These are phyloP conservation scores for Aspergillus neoniger DNA, from an alignment of 2,329 filamentous ascomycete species.

Conservation along the genomic window DNA sequence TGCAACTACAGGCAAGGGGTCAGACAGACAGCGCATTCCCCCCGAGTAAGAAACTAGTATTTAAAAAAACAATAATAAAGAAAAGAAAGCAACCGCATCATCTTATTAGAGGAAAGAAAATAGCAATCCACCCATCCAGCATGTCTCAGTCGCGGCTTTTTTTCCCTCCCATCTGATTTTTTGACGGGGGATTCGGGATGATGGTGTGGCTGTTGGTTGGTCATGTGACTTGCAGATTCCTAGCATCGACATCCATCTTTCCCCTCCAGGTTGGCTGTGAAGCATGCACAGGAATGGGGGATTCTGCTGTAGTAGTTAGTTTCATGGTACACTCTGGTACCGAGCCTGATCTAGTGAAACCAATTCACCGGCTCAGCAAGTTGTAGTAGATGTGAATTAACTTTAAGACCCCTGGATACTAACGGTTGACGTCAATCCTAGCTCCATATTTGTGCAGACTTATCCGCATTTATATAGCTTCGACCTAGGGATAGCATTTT, in stretches of 20 bases:
- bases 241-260: background rate
- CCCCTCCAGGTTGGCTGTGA: background rate
- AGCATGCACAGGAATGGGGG: background rate
- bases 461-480: slow-evolving; percentile 3
- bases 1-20: slow-evolving; percentile 3
- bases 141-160: background rate
- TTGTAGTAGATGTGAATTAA: background rate
- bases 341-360: background rate
- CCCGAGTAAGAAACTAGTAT: background rate
- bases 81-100: background rate
- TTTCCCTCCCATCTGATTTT: background rate
- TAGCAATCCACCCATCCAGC: background rate
- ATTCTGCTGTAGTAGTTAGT: background rate
- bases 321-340: background rate
- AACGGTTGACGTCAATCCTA: slow-evolving; percentile 5
- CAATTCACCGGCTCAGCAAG: background rate
- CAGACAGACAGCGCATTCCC: background rate
- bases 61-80: background rate
- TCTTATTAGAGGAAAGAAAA: background rate
- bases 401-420: background rate
- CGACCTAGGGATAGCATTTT: background rate
- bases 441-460: background rate
- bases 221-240: slow-evolving; percentile 4
- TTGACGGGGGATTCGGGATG: background rate
- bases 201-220: background rate